phyloP scores from a whole-genome alignment of 176 grass and related monocot species.

The Elymus sibiricus region DNA sequence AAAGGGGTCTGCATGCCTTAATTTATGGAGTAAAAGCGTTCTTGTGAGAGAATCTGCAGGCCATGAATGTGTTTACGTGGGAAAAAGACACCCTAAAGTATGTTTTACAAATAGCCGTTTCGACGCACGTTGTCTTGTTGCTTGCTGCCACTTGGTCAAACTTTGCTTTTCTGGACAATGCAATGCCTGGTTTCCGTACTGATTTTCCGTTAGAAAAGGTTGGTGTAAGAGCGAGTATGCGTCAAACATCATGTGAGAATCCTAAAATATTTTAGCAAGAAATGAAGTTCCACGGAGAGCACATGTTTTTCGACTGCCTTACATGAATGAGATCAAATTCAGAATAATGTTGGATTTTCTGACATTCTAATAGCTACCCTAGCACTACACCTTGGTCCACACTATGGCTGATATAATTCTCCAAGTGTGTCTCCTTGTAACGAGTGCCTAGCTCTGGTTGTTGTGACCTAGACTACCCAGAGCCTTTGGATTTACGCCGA shows the following conservation, averaged over 20 bases:
- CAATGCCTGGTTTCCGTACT: conserved; percentile 22
- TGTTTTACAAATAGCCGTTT: conserved; percentile 37
- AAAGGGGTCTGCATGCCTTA: conserved; percentile 36
- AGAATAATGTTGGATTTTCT: neutral
- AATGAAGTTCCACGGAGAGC: neutral
- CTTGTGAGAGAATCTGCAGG: conserved; percentile 39
- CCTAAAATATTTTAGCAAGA: neutral
- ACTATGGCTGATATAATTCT: conserved; percentile 33
- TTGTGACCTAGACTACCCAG: conserved; percentile 27
- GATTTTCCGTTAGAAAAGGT: conserved; percentile 16
- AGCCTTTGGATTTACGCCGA: conserved; percentile 44
- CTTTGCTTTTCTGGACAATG: conserved; percentile 2
- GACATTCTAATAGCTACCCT: conserved; percentile 12
- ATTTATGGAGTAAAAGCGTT: conserved; percentile 41
- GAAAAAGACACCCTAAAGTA: conserved; percentile 39
- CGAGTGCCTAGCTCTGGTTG: conserved; percentile 33
- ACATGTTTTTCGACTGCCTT: neutral
- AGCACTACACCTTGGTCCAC: conserved; percentile 19
- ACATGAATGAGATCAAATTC: neutral
- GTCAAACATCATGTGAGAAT: neutral
- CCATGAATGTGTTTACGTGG: conserved; percentile 34
- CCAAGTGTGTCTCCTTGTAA: conserved; percentile 30
- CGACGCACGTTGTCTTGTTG: conserved; percentile 22
- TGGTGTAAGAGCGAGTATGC: neutral
- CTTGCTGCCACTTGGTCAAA: conserved; percentile 38